phyloP scores from a whole-genome alignment of 306 rosid species.

The Neltuma alba region DNA sequence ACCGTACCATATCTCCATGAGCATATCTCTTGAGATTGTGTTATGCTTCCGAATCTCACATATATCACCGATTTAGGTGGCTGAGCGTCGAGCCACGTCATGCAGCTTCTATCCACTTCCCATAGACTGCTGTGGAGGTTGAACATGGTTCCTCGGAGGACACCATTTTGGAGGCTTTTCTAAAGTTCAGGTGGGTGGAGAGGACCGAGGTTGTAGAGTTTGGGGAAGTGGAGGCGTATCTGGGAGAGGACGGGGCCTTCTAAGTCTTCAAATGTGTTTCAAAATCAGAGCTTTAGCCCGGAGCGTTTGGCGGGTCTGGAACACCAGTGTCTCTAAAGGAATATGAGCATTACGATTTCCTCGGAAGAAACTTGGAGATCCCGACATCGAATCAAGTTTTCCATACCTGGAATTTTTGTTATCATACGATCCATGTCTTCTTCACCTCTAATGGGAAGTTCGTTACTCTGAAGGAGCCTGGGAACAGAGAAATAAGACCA shows the following conservation, averaged over 20 bases:
- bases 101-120: slow-evolving; percentile 45
- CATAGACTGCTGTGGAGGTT: not conserved
- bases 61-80: slow-evolving; percentile 47
- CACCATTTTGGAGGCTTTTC: not conserved
- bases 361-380: slow-evolving; percentile 59
- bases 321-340: not conserved
- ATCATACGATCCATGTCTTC: slow-evolving; percentile 65
- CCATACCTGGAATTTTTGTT: slow-evolving; percentile 49
- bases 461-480: slow-evolving; percentile 25
- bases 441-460: slow-evolving; percentile 55
- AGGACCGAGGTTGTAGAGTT: slow-evolving; percentile 54
- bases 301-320: slow-evolving; percentile 10
- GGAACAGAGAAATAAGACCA: slow-evolving; percentile 52
- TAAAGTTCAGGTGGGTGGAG: slow-evolving; percentile 42
- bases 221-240: slow-evolving; percentile 31
- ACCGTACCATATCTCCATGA: slow-evolving; percentile 65
- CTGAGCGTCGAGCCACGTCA: slow-evolving; percentile 61
- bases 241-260: slow-evolving; percentile 49
- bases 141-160: not conserved
- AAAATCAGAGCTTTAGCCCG: slow-evolving; percentile 45
- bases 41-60: slow-evolving; percentile 57
- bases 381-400: slow-evolving; percentile 48
- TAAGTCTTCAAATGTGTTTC: slow-evolving; percentile 71
- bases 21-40: not conserved
- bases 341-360: no score